Conservation (phyloP, 176 grass and related monocot species). For the Coix lacrymajobi region DNA sequence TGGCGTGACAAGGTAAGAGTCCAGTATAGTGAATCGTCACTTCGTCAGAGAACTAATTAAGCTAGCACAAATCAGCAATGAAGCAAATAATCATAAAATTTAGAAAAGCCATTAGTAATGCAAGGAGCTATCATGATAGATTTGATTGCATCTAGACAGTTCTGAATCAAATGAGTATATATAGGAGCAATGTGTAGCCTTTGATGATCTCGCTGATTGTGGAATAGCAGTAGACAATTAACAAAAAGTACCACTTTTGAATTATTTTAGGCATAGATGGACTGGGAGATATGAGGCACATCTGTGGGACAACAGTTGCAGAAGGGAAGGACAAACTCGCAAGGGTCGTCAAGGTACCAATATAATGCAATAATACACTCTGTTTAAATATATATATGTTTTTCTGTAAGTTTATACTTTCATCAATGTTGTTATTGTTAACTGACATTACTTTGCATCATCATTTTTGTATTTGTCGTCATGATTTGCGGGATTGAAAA, state of each 20-base stretch:
- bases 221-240: neutral
- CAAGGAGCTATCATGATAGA: neutral
- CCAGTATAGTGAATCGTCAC: neutral
- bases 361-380: neutral
- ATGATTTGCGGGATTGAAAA: slow-evolving; percentile 13
- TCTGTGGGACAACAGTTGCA: slow-evolving; percentile 97
- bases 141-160: slow-evolving; percentile 18
- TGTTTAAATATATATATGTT: neutral
- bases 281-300: slow-evolving; percentile 95
- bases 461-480: neutral
- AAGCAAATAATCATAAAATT: neutral
- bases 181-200: neutral
- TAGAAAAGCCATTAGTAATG: neutral
- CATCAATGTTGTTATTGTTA: neutral
- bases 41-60: neutral
- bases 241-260: neutral
- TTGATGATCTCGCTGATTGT: slow-evolving; percentile 10
- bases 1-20: slow-evolving; percentile 71
- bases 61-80: neutral
- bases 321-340: slow-evolving; percentile 96
- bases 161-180: slow-evolving; percentile 1
- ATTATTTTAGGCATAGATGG: slow-evolving; percentile 91
- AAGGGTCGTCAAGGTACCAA: slow-evolving; percentile 91
- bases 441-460: slow-evolving; percentile 12
- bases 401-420: neutral